Base-by-base conservation (phyloP, 2,329 filamentous ascomycete genomes). In the Alternaria burnsii region DNA sequence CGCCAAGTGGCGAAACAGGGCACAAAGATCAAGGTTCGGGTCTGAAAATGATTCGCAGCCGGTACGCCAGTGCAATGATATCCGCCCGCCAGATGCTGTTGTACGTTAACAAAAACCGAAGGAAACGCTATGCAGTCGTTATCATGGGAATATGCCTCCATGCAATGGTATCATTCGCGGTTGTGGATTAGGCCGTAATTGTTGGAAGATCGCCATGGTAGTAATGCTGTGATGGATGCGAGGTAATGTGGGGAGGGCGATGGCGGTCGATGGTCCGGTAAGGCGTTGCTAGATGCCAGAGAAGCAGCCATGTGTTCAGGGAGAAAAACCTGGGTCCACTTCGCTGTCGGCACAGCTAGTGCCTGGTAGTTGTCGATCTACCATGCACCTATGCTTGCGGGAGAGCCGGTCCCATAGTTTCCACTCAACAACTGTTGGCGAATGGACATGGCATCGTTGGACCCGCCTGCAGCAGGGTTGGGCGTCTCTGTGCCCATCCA, bases 401-500 rank as follows among this genome's bases (percentile, higher is more conserved):
- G 82, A 26, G 82, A 77, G 54, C 83, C 83, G 61, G 82, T 74
- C 28, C 85, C 85, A 68, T 87, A 88, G 41, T 82, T 87, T 60
- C 83, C 87, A 61, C 79, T 85, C 55, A 87, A 75, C 41, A 87
- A 77, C 68, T 87, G 85, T 48, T 79, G 75, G 48, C 78, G 71
- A 58, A 79, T 72, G 16, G 76, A 78, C 67, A 76, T 74, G 54
- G 72, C 68, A 58, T 78, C 71, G 12, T 70, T 56, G 24, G 69
- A 63, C 12, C 65, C 68, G 47, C 65, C 68, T 32, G 70, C 52
- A 16, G 71, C 56, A n/a, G 66, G 52, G 9, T 66, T 58, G 44
- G 66, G 51, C 4, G 67, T 56, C 52, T 75, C 67, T 46, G 83
- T 81, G 55, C 86, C 88, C 83, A 93, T 91, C 92, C 93, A 97